These are phyloP conservation scores for Penicillium corylophilum DNA, from an alignment of 2,329 filamentous ascomycete genomes.

Conservation along the genomic window DNA sequence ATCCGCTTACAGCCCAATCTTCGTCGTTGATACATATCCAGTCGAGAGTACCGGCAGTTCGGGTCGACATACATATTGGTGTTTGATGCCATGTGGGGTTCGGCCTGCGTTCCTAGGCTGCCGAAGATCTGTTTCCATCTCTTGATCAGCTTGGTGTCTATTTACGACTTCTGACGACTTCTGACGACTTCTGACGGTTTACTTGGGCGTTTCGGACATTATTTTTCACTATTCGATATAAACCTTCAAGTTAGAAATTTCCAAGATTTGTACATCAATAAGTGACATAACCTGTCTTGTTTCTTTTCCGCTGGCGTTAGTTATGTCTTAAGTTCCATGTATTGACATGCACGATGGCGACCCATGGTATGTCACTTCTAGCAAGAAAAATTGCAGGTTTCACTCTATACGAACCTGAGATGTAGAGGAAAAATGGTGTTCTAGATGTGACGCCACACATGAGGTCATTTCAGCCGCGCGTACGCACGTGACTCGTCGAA, in stretches of 20 bases:
- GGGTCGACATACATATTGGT: not conserved
- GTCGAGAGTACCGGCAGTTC: too few relatives aligned
- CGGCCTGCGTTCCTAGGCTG: not conserved
- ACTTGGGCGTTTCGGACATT: not conserved
- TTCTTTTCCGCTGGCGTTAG: not conserved
- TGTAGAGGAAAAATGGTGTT: not conserved
- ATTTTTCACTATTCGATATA: too few relatives aligned
- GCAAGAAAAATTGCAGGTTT: not conserved
- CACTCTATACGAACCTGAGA: not conserved
- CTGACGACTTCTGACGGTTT: too few relatives aligned
- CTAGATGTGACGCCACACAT: not conserved
- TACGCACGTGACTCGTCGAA: not conserved
- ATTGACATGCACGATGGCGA: too few relatives aligned
- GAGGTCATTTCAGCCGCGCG: not conserved
- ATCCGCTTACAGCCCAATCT: constrained; percentile 22
- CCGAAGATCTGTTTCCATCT: not conserved
- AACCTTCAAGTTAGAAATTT: too few relatives aligned
- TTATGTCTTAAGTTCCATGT: not conserved
- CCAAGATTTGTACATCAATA: too few relatives aligned
- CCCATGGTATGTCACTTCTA: not conserved
- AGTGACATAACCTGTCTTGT: not conserved
- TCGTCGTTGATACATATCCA: not conserved
- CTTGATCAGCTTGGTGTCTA: not conserved
- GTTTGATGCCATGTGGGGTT: not conserved
- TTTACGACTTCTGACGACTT: not conserved